Evolutionary conservation across 1,139 yeast genomes (phyloP).

Genomic region (Candida sojae): DNA sequence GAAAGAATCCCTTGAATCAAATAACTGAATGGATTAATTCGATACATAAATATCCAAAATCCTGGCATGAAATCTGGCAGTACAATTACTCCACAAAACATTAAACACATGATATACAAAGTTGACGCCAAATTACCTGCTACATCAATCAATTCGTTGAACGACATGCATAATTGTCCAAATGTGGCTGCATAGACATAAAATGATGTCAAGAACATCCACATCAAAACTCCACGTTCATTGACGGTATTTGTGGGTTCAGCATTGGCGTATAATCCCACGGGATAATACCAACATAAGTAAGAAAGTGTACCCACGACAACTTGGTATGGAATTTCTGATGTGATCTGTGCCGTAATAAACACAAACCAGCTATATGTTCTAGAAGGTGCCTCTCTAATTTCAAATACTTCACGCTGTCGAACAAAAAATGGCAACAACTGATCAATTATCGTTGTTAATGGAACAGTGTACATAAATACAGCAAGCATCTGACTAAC

Average conservation of each 20-base stretch:
- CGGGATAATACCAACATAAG: slow-evolving; percentile 81
- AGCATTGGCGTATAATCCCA: slow-evolving; percentile 67
- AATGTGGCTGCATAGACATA: slow-evolving; percentile 35
- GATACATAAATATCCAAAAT: slow-evolving; percentile 58
- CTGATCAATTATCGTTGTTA: slow-evolving; percentile 58
- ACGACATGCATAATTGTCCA: slow-evolving; percentile 42
- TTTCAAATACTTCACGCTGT: slow-evolving; percentile 39
- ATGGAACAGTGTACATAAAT: slow-evolving; percentile 54
- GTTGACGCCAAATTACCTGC: slow-evolving; percentile 36
- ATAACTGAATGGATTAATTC: slow-evolving; percentile 69
- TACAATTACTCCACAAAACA: slow-evolving; percentile 39
- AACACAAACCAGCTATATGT: slow-evolving; percentile 33
- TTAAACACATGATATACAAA: slow-evolving; percentile 33
- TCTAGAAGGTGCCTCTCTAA: slow-evolving; percentile 36
- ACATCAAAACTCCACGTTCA: slow-evolving; percentile 44
- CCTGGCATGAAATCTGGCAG: slow-evolving; percentile 28
- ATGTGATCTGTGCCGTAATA: slow-evolving; percentile 63
- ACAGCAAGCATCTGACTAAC: slow-evolving; percentile 52
- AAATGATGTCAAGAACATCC: slow-evolving; percentile 45
- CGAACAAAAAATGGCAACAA: slow-evolving; percentile 31
- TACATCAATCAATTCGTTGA: slow-evolving; percentile 38
- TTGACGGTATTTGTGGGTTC: slow-evolving; percentile 25
- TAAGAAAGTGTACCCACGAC: slow-evolving; percentile 64
- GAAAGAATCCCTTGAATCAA: slow-evolving; percentile 39
- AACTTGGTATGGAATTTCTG: slow-evolving; percentile 77